Percentiles rank a stretch among this genome's conserved stretches.
These are phyloP conservation scores for Maudiozyma saulgeensis DNA, from an alignment of 805 yeast genomes.

Conservation along the genomic window DNA sequence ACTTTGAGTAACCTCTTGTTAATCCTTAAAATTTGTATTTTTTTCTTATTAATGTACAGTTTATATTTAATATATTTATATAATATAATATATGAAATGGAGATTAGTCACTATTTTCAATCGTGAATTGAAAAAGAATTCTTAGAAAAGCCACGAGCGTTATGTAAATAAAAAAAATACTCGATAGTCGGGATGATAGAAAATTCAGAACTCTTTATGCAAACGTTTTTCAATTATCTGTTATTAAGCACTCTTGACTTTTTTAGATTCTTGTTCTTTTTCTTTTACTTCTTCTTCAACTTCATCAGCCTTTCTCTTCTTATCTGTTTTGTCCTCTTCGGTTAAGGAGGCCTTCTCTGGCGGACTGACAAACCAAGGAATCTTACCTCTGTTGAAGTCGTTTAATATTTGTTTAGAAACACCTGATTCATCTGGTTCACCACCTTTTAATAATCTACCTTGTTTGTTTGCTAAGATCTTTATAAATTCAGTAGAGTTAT, in stretches of 20 bases:
- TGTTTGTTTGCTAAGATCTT: slow-evolving; percentile 87
- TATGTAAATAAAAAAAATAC: too few species aligned
- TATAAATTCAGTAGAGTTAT: slow-evolving; percentile 63
- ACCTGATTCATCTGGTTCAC: slow-evolving; percentile 94
- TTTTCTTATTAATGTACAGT: not conserved
- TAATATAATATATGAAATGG: too few species aligned
- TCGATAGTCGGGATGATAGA: too few species aligned
- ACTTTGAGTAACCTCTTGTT: too few species aligned
- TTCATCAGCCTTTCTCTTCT: slow-evolving; percentile 9
- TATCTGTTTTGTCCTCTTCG: slow-evolving; percentile 28
- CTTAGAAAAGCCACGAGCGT: too few species aligned
- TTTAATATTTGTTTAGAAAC: slow-evolving; percentile 83
- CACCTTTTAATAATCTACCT: slow-evolving; percentile 90
- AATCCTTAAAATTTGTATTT: too few species aligned
- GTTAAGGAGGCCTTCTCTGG: slow-evolving; percentile 51
- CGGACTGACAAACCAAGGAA: slow-evolving; percentile 96
- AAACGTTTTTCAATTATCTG: not conserved
- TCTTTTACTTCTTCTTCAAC: slow-evolving; percentile 4
- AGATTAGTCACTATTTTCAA: too few species aligned
- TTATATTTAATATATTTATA: not conserved
- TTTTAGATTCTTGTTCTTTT: slow-evolving; percentile 15
- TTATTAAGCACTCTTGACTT: slow-evolving; percentile 25
- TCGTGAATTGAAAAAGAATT: too few species aligned
- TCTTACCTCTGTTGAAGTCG: slow-evolving; percentile 94
- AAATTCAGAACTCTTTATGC: too few species aligned